phyloP scores from a whole-genome alignment of 1,139 yeast species.

The Tardiomyces blankii region DNA sequence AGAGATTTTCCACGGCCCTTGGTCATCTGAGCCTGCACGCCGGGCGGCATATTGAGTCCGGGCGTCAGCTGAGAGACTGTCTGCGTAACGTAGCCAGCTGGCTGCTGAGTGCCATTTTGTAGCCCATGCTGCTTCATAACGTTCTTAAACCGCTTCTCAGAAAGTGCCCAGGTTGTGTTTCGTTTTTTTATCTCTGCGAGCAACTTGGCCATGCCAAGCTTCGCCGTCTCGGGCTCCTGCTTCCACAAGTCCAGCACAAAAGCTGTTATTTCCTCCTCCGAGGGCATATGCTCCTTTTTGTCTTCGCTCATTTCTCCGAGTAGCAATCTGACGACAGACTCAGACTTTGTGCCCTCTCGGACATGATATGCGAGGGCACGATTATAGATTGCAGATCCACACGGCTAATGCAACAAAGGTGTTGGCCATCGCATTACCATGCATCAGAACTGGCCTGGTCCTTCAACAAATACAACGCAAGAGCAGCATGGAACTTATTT shows the following conservation, averaged over 20 bases:
- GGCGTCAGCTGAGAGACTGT: constrained; percentile 47
- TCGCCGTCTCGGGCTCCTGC: constrained; percentile 52
- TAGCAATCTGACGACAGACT: constrained; percentile 2
- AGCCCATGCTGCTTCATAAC: constrained; percentile 41
- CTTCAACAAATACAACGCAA: too few relatives aligned
- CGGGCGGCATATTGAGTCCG: constrained; percentile 37
- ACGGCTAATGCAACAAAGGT: too few relatives aligned
- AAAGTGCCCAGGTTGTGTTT: constrained; percentile 52
- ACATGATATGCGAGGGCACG: background rate
- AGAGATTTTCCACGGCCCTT: constrained; percentile 26
- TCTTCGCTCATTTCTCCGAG: constrained; percentile 2
- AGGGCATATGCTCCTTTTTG: constrained; percentile 31
- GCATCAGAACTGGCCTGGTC: too few relatives aligned
- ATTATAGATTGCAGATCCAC: background rate
- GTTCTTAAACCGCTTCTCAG: constrained; percentile 45
- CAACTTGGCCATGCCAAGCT: constrained; percentile 44
- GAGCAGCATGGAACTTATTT: too few relatives aligned
- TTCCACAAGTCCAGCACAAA: constrained; percentile 58
- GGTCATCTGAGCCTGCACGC: constrained; percentile 40
- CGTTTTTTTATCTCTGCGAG: constrained; percentile 39
- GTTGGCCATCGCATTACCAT: too few relatives aligned
- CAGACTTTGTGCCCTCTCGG: constrained; percentile 4
- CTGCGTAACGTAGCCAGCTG: constrained; percentile 27
- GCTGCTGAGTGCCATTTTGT: constrained; percentile 27
- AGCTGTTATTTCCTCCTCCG: constrained; percentile 52